phyloP scores from a whole-genome alignment of 2,329 filamentous ascomycete genomes.

The Sordariomycetes sp. region DNA sequence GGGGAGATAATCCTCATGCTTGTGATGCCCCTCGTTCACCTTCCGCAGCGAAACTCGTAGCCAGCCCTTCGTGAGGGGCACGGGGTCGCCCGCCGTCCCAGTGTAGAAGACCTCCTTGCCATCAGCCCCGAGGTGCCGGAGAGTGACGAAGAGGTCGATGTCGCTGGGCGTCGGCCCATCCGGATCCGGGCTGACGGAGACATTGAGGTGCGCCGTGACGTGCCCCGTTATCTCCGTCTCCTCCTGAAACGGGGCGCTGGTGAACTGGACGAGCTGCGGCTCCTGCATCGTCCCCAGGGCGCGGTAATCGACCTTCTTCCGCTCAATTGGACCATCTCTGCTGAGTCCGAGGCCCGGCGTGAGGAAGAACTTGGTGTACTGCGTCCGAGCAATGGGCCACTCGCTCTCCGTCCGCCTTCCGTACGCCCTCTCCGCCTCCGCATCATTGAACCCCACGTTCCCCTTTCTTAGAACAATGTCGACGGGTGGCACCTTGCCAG shows the following conservation, averaged over 20 bases:
- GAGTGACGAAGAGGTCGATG: conserved; percentile 54
- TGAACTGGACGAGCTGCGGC: conserved; percentile 45
- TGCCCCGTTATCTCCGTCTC: conserved; percentile 64
- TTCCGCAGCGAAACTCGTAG: conserved; percentile 47
- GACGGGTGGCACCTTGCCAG: conserved; percentile 41
- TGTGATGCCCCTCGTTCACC: conserved; percentile 35
- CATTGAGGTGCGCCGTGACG: conserved; percentile 51
- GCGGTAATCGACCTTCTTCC: conserved; percentile 40
- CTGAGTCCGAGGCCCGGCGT: conserved; percentile 31
- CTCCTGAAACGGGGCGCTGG: conserved; percentile 41
- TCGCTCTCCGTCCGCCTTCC: conserved; percentile 43
- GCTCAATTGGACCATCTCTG: conserved; percentile 2
- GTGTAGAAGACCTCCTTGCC: conserved; percentile 54
- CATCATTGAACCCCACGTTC: conserved; percentile 51
- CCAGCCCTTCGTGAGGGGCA: conserved; percentile 56
- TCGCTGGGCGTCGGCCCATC: conserved; percentile 27
- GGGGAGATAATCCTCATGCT: conserved; percentile 42
- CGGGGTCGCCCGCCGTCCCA: conserved; percentile 52
- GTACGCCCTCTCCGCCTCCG: conserved; percentile 46
- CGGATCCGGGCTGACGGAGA: conserved; percentile 48
- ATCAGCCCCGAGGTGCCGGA: conserved; percentile 43
- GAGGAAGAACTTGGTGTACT: conserved; percentile 39
- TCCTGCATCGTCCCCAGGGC: conserved; percentile 47
- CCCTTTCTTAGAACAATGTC: conserved; percentile 53
- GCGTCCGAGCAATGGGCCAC: conserved; percentile 57